phyloP scores from a whole-genome alignment of 306 rosid species.

The Herpetospermum pedunculosum region DNA sequence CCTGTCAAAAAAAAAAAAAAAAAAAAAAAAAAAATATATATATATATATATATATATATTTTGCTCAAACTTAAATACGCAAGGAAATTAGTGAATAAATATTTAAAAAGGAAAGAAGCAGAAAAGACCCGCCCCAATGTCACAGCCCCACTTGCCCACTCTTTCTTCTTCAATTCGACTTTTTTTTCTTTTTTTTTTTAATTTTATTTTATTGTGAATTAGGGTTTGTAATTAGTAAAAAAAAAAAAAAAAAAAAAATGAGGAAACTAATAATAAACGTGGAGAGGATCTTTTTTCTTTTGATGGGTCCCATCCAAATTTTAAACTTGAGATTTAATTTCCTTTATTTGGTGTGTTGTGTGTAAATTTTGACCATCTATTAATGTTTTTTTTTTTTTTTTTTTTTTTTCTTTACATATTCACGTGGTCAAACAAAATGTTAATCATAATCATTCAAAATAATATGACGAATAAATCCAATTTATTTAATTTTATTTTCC shows the following conservation, averaged over 20 bases:
- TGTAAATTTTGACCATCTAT: constrained; percentile 34
- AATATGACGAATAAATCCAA: no score
- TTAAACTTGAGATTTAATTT: constrained; percentile 5
- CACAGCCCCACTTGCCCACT: constrained; percentile 8
- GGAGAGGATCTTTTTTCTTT: neutral
- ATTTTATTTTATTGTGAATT: no score
- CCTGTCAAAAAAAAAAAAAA: neutral
- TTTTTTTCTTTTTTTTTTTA: neutral
- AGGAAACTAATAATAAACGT: neutral
- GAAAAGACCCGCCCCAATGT: constrained; percentile 25
- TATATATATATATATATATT: no score
- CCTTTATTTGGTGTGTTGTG: constrained; percentile 13
- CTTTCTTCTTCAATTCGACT: neutral
- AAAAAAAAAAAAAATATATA: no score
- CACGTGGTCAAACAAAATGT: constrained; percentile 11
- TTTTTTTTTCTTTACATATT: neutral
- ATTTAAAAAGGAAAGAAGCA: neutral
- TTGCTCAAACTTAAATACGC: constrained; percentile 1
- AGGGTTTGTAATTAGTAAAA: neutral
- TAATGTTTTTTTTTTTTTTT: constrained; percentile 7
- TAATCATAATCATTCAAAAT: constrained; percentile 10
- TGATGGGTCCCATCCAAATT: constrained; percentile 1
- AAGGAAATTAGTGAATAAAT: neutral
- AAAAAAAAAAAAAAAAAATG: neutral
- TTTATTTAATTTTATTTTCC: no score